Evolutionary conservation across 345 rosid species (phyloP), one percentile per base, ranked within the genome.

Genomic region (Kandelia obovata): DNA sequence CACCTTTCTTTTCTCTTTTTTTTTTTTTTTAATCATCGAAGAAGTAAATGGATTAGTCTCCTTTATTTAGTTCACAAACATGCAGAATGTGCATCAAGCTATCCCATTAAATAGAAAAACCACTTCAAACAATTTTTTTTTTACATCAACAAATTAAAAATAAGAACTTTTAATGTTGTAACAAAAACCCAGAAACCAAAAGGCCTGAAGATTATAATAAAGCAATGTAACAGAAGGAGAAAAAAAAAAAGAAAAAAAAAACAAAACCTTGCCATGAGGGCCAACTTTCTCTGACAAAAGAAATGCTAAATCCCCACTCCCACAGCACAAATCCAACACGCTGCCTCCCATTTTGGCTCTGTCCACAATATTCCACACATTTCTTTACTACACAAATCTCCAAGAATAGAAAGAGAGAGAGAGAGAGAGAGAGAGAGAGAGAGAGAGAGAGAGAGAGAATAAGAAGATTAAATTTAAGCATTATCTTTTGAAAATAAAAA

Each of bases 321-420:
- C 97, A 75, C 96, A 91, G 66, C 99, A 95, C 85, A 95, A 76
- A 79, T 95, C 97, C 80, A 94, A 78, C 71, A 82, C 89, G 30
- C 61, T 20, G 55, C 86, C 96, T 52, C 96, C 96, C 66, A 21
- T 49, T 77, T 80, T 88, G 0, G 89, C 96, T 34, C 97, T 95
- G 80, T 66, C n/a, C 57, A 10, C 66, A 66, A 58, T 37, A 27
- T 39, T 26, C 25, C 32, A 53, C 49, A 64, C 23, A 65, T 58
- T 58, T 6, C 2, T 39, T 21, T 0, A 67, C 53, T 34, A 17
- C 19, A 47, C 9, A 43, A 5, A 7, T 37, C 16, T 28, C 4
- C 56, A 55, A 17, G 21, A 21, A 21, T 21, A 21, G 21, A 21
- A 21, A 21, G 21, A 21, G 21, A 21, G 21, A 21, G 21, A 21